Percentiles rank a stretch among this genome's conserved stretches.
Evolutionary conservation across 2,329 filamentous ascomycete species (phyloP).

Genomic region (Aureobasidium namibiae): DNA sequence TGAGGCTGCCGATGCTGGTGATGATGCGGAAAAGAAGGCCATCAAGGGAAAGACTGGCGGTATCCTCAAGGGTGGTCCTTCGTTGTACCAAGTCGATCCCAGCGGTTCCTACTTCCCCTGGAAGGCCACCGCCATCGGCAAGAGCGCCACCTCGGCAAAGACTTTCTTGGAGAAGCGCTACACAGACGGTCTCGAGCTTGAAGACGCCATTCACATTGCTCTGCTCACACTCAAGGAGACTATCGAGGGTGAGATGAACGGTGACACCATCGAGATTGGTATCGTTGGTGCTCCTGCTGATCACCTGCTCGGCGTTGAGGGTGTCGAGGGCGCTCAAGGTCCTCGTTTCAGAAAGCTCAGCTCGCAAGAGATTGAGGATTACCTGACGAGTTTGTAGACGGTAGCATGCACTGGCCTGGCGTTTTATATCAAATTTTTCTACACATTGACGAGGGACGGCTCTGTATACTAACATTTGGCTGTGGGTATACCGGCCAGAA

Average conservation of each 20-base stretch:
- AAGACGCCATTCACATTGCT: conserved; percentile 97
- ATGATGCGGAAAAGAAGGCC: conserved; percentile 59
- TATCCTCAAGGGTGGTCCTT: conserved; percentile 89
- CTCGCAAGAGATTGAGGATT: conserved; percentile 98
- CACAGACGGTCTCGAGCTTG: conserved; percentile 90
- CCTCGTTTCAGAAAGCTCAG: conserved; percentile 90
- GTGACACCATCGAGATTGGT: conserved; percentile 95
- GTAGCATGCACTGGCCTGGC: conserved; percentile 2
- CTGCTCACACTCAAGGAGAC: conserved; percentile 97
- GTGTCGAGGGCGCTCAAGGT: conserved; percentile 74
- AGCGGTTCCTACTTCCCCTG: conserved; percentile 98
- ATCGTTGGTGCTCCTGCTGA: conserved; percentile 94
- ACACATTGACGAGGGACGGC: conserved; percentile 7
- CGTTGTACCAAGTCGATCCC: conserved; percentile 98
- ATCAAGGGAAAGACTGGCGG: conserved; percentile 82
- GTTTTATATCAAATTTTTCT: conserved; percentile 1
- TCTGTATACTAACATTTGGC: conserved; percentile 8
- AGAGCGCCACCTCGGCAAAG: conserved; percentile 96
- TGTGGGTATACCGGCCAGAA: conserved; percentile 1
- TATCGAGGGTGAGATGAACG: conserved; percentile 98
- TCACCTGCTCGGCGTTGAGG: conserved; percentile 84
- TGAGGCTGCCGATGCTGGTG: conserved; percentile 48
- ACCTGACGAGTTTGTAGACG: conserved; percentile 85
- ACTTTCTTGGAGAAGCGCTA: conserved; percentile 99
- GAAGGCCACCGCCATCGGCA: conserved; percentile 98